phyloP scores from a whole-genome alignment of 2,329 filamentous ascomycete species.

The Graphilbum ipis-grandicollis region DNA sequence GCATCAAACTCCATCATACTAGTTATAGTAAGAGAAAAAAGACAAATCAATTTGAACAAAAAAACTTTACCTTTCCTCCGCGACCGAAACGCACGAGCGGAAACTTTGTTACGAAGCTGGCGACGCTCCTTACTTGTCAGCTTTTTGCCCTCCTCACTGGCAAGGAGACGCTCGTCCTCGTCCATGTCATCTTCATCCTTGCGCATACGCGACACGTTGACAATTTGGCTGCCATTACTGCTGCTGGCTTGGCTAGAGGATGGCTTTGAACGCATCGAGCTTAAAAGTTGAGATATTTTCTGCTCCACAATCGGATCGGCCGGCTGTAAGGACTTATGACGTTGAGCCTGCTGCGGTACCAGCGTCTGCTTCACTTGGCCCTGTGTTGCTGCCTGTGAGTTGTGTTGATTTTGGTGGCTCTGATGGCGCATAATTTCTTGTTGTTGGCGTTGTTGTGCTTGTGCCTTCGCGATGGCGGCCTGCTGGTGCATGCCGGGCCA shows the following conservation, averaged over 20 bases:
- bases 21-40: no score
- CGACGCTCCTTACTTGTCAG: conserved; percentile 94
- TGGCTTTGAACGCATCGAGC: conserved; percentile 73
- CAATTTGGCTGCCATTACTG: conserved; percentile 30
- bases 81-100: conserved; percentile 92
- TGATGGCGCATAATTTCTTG: conserved; percentile 44
- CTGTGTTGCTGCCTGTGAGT: conserved; percentile 17
- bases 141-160: conserved; percentile 98
- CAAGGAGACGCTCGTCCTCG: conserved; percentile 80
- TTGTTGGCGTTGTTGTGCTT: conserved; percentile 50
- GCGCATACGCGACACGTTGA: conserved; percentile 51
- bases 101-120: conserved; percentile 97
- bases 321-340: conserved; percentile 31
- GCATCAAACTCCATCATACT: no score
- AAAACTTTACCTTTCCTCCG: conserved; percentile 72
- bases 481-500: conserved; percentile 92
- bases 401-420: conserved; percentile 26
- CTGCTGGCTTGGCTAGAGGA: conserved; percentile 31
- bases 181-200: conserved; percentile 99
- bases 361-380: conserved; percentile 24
- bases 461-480: conserved; percentile 60
- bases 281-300: conserved; percentile 82
- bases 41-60: not conserved
- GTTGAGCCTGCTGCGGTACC: conserved; percentile 22
- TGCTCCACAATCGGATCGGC: conserved; percentile 67